These are phyloP conservation scores for Exserohilum turcica DNA, from an alignment of 2,329 filamentous ascomycete species.

Conservation along the genomic window DNA sequence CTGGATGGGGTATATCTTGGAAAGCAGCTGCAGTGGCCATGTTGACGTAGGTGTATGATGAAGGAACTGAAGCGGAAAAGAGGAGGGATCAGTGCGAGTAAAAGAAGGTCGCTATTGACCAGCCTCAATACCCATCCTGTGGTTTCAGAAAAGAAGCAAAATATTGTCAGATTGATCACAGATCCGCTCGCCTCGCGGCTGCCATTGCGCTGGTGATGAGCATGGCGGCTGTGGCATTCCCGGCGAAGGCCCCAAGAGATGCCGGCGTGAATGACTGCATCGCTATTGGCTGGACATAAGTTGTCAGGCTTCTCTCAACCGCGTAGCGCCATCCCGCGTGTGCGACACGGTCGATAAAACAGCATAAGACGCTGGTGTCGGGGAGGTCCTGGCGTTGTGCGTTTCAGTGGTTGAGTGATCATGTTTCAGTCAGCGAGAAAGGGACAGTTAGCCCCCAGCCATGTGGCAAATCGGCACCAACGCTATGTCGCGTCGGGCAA, in stretches of 20 bases:
- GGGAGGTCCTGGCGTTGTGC: slow-evolving; percentile 25
- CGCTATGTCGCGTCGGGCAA: background rate
- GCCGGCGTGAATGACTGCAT: background rate
- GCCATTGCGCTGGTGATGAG: slow-evolving; percentile 7
- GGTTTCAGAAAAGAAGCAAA: slow-evolving; percentile 15
- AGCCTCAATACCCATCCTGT: slow-evolving; percentile 5
- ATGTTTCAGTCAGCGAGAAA: slow-evolving; percentile 23
- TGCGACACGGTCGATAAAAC: slow-evolving; percentile 14
- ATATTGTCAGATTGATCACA: slow-evolving; percentile 7
- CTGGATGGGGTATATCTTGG: slow-evolving; percentile 9
- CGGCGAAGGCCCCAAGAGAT: slow-evolving; percentile 6
- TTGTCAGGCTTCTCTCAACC: background rate
- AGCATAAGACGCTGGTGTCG: slow-evolving; percentile 31
- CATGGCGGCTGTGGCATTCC: slow-evolving; percentile 8
- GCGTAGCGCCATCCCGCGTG: slow-evolving; percentile 9
- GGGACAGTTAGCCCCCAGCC: background rate
- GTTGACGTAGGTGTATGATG: background rate
- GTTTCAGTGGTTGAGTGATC: slow-evolving; percentile 25
- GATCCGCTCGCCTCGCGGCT: slow-evolving; percentile 24
- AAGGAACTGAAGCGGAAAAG: background rate
- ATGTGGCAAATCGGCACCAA: background rate
- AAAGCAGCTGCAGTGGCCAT: slow-evolving; percentile 24
- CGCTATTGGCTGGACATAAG: slow-evolving; percentile 7
- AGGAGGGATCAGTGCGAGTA: background rate
- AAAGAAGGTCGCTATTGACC: slow-evolving; percentile 3